Base-by-base conservation (phyloP, 192 early-diverging fungal genomes). In the Linnemannia zychae region DNA sequence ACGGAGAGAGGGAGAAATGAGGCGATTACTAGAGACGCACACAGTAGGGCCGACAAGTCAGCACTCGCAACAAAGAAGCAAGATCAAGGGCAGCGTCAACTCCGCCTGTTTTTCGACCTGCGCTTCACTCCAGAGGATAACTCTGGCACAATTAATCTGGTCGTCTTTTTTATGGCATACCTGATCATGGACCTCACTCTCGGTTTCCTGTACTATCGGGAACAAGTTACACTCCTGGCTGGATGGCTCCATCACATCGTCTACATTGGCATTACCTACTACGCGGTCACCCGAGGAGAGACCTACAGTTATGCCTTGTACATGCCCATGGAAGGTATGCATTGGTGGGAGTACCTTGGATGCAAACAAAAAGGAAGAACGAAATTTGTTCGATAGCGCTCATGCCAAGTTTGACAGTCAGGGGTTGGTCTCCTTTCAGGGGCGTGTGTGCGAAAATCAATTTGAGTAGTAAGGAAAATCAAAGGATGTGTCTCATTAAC, bases 241-340 rank as follows among this genome's bases (percentile, higher is more conserved):
- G 81, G 81, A 31, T 82, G 75, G 81, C 67, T 82, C 37, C 75
- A 82, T 44, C 81, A 82, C 22, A 48, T 47, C n/a, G 18, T 72
- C 36, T 82, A 82, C 38, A 72, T 34, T 0, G 53, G 24, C 7
- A 67, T 82, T 9, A 63, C 53, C 28, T 73, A 77, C 70, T 72
- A 82, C 31, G 67, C 75, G 7, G 36, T 82, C 34, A 38, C 67
- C 1, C 24, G 31, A 28, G 28, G 52, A 15, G 38, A 77, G 12
- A 31, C 75, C 7, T 66, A 68, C 33, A 48, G 31, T 2, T 76
- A 66, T 57, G 65, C 81, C 15, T 47, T 65, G 13, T 82, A 67
- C 31, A 7, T 82, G 40, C 40, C 76, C 7, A 72, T 82, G 44
- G 81, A 82, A 76, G 48, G 80, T 82, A 81, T 66, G 52, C 18